phyloP scores from a whole-genome alignment of 345 rosid species.

The Dimocarpus longan region DNA sequence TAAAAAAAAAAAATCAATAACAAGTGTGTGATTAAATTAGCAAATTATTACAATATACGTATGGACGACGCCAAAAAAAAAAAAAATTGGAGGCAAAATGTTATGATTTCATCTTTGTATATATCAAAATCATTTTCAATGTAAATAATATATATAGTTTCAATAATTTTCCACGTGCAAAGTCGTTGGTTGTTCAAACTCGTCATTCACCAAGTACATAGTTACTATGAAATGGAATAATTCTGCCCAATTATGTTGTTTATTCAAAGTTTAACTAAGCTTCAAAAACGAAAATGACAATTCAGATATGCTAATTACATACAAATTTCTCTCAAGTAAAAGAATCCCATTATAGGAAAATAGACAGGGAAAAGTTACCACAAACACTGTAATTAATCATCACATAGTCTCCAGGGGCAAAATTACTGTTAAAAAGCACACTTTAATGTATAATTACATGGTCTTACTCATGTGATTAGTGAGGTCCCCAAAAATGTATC shows the following conservation, averaged over 20 bases:
- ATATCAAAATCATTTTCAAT: not conserved
- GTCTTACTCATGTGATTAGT: not conserved
- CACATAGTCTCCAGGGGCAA: not conserved
- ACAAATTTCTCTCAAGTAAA: not conserved
- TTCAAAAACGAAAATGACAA: constrained; percentile 19
- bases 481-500: not conserved
- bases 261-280: not conserved
- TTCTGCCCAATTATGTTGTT: not conserved
- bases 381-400: not conserved
- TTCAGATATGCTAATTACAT: not conserved
- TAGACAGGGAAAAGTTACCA: constrained; percentile 13
- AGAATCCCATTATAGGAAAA: constrained; percentile 10
- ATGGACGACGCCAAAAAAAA: not conserved
- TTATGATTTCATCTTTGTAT: not conserved
- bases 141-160: not conserved
- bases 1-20: too few relatives aligned
- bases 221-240: not conserved
- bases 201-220: not conserved
- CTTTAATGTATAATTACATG: not conserved
- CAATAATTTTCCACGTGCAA: not conserved
- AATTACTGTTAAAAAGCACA: constrained; percentile 13
- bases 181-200: not conserved
- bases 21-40: too few relatives aligned
- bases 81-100: not conserved
- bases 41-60: too few relatives aligned